Evolutionary conservation across 2,329 filamentous ascomycete species (phyloP), one percentile per base, ranked within the genome.

Genomic region (Fusarium sp.): DNA sequence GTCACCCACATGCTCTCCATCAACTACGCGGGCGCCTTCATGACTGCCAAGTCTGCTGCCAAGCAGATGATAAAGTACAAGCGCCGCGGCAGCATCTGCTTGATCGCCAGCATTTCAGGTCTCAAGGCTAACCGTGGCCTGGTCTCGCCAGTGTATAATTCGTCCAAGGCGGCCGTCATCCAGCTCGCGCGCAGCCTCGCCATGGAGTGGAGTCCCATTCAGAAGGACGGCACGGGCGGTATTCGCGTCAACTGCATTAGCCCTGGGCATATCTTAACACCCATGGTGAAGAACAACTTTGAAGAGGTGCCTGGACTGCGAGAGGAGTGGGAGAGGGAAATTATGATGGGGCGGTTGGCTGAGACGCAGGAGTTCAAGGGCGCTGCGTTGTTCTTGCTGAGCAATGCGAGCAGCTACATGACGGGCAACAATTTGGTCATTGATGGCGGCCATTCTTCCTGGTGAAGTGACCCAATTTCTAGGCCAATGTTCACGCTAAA

Each of bases 41-140:
- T 93, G 84, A 96, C 92, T 60, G 92, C 93, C 29, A 91, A 94
- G 79, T 92, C 91, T 15, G 91, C 92, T 10, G 93, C 93, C 25
- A 83, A 88, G 48, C 89, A 95, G 72, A 87, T 91, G 83, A 78
- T 87, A n/a, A 81, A 82, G 48, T 79, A 84, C 33, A 81, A 84
- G 51, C 80, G 76, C 17, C 77, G 78, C 5, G 87, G 88, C 1
- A 89, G 85, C 67, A 84, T 91, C 56, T 85, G 85, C 7, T 75
- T 91, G 68, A 87, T 91, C 69, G 87, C 82, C 14, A 88, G 85
- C 61, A 90, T 90, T 86, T 88, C 85, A 56, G 88, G 84, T 9
- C 84, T 82, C 4, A 80, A 90, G 65, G 87, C 87, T n/a, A 90
- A 90, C 72, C 78, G 84, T 65, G 83, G 82, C 17, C 72, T 85